Evolutionary conservation across 164 flowering plant species (phyloP), one percentile per base, ranked within the genome.

Genomic region (Amborella trichopoda): DNA sequence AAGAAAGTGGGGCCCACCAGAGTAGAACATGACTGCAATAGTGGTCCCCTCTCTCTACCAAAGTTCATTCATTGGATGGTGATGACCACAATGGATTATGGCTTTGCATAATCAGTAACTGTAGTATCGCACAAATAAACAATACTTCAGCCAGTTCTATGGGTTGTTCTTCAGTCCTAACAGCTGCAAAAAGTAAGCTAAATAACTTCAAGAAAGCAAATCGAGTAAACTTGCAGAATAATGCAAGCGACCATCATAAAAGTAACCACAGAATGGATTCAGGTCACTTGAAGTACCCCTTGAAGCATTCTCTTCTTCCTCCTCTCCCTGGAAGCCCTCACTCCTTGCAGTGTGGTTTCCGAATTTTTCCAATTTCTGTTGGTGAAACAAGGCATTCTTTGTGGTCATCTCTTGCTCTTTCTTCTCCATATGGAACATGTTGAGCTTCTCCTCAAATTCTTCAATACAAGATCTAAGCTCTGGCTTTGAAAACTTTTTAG

Each of bases 381-480:
- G 76, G 65, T 93, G 94, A 9, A 65, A 60, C 58, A 71, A 76
- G 18, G 99, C 99, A 74, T 93, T 93, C 69, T 73, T 70, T 42
- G 93, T 81, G 25, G 90, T 85, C 44, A 59, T 59, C 50, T 82
- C 95, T 59, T 84, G 96, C 44, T 88, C 99, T 68, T 87, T 84
- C 67, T 62, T 84, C 51, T 87, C 96, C 60, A 58, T 17, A 52
- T 82, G 95, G 53, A 71, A 71, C 65, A 77, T 85, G 52, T 68
- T 62, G 12, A 93, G 72, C 72, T 82, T 93, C 56, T 84, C 94
- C 66, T 87, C 99, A 55, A 93, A 93, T 68, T 93, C 99, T 59
- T 87, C 96, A 19, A 93, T 65, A 58, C 75, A 74, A 18, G 73
- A 55, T 58, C 77, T 93, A 2, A 84, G 54, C 60, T 93, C 99